Percentiles rank a stretch among this genome's conserved stretches.
Evolutionary conservation across 1,284 basidiomycete genomes (phyloP).

Genomic region (Limonomyces culmigenus): DNA sequence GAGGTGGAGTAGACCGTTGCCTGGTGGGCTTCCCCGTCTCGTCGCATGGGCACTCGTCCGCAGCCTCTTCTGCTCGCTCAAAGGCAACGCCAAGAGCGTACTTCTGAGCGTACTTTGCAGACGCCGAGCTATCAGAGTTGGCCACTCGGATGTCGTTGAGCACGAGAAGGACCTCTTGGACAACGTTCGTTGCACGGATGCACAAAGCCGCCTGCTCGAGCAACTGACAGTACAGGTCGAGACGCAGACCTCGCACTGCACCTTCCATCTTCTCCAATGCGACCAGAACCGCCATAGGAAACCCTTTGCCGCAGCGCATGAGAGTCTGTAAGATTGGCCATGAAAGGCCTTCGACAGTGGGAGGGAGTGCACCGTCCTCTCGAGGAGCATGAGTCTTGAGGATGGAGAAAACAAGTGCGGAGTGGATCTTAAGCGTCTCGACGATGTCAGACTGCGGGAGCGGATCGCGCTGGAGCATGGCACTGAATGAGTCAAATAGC

Average conservation of each 20-base stretch:
- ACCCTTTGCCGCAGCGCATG: not conserved
- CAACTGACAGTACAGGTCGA: conserved; percentile 29
- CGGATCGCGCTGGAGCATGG: conserved; percentile 17
- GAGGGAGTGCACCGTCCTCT: conserved; percentile 7
- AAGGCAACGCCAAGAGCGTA: conserved; percentile 36
- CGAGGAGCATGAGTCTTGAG: conserved; percentile 28
- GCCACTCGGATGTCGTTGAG: conserved; percentile 27
- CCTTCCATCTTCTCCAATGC: conserved; percentile 34
- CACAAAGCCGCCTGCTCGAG: conserved; percentile 30
- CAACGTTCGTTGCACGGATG: conserved; percentile 28
- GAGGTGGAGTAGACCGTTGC: conserved; percentile 16
- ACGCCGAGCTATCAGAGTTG: conserved; percentile 9
- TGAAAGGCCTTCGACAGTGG: not conserved
- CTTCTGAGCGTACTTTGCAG: conserved; percentile 28
- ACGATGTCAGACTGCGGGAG: conserved; percentile 15
- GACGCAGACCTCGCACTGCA: conserved; percentile 21
- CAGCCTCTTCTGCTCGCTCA: conserved; percentile 46
- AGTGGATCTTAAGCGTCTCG: conserved; percentile 27
- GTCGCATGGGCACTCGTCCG: conserved; percentile 45
- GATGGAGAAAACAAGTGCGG: conserved; percentile 33
- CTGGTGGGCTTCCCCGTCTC: conserved; percentile 30
- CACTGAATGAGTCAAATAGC: conserved; percentile 31
- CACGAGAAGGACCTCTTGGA: conserved; percentile 40
- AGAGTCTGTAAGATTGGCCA: not conserved
- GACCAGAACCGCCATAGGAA: conserved; percentile 7